phyloP scores from a whole-genome alignment of 2,329 filamentous ascomycete species.

The Cryphonectria carpinicola region DNA sequence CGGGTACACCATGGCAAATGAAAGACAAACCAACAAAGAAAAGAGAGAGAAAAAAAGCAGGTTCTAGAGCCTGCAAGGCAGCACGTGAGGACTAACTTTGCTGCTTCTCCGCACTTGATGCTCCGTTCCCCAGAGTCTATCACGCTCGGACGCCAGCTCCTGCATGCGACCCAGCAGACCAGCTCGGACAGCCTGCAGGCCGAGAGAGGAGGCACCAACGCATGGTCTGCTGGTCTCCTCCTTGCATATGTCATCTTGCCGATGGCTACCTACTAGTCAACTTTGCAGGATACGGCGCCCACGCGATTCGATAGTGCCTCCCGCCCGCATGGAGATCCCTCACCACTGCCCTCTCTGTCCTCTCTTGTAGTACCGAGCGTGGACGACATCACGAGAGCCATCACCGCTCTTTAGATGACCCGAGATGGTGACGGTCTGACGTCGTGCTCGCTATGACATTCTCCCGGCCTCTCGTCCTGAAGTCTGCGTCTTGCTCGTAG shows the following conservation, averaged over 20 bases:
- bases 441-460: slow-evolving; percentile 22
- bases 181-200: slow-evolving; percentile 8
- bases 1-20: not conserved
- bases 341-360: not conserved
- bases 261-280: not conserved
- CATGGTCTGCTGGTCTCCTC: not conserved
- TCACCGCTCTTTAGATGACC: slow-evolving; percentile 23
- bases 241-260: slow-evolving; percentile 7
- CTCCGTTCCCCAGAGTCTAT: slow-evolving; percentile 13
- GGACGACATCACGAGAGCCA: slow-evolving; percentile 15
- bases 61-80: not conserved
- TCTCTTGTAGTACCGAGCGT: not conserved
- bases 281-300: slow-evolving; percentile 6
- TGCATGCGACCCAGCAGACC: slow-evolving; percentile 5
- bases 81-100: not conserved
- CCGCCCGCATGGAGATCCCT: slow-evolving; percentile 18
- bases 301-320: slow-evolving; percentile 25
- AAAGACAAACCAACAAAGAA: too few species aligned
- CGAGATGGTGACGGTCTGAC: slow-evolving; percentile 16
- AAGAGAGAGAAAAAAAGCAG: not conserved
- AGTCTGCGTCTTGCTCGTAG: not conserved
- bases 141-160: not conserved
- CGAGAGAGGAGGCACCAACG: slow-evolving; percentile 1
- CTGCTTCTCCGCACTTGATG: slow-evolving; percentile 20
- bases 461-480: slow-evolving; percentile 9